Evolutionary conservation across 352 stramenopile species (phyloP).

Genomic region (Thraustochytrium striatum): DNA sequence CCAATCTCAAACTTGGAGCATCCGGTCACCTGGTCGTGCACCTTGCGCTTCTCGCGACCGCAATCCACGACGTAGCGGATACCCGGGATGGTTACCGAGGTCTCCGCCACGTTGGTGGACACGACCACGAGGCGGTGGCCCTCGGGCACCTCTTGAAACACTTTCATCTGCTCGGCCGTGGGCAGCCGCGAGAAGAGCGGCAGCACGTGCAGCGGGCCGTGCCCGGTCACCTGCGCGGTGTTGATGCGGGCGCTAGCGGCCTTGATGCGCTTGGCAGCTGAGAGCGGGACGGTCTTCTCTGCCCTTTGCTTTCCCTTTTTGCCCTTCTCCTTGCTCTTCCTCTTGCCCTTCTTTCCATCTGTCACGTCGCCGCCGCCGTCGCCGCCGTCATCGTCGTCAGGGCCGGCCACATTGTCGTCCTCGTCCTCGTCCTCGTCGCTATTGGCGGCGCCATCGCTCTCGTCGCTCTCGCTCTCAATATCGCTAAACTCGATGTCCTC

Average conservation of each 20-base stretch:
- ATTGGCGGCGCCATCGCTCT: constrained; percentile 61
- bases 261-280: constrained; percentile 21
- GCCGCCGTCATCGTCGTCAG: constrained; percentile 47
- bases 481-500: constrained; percentile 56
- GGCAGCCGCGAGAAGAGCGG: constrained; percentile 94
- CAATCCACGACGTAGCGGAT: constrained; percentile 92
- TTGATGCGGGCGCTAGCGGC: constrained; percentile 53
- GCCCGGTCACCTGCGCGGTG: constrained; percentile 18
- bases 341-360: constrained; percentile 22
- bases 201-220: constrained; percentile 81
- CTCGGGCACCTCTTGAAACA: constrained; percentile 78
- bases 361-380: constrained; percentile 16
- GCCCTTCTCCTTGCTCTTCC: constrained; percentile 32
- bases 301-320: constrained; percentile 52
- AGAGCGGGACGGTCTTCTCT: constrained; percentile 48
- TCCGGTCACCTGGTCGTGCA: constrained; percentile 82
- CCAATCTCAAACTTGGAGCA: constrained; percentile 88
- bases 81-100: constrained; percentile 86
- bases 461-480: constrained; percentile 68
- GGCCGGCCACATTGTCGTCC: constrained; percentile 61
- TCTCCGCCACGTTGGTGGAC: constrained; percentile 97
- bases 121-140: constrained; percentile 88
- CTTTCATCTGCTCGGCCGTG: constrained; percentile 87
- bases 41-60: constrained; percentile 88
- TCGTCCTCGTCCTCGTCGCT: constrained; percentile 66